These are phyloP conservation scores for Penicillium sp. DNA, from an alignment of 2,329 filamentous ascomycete genomes.

Conservation along the genomic window DNA sequence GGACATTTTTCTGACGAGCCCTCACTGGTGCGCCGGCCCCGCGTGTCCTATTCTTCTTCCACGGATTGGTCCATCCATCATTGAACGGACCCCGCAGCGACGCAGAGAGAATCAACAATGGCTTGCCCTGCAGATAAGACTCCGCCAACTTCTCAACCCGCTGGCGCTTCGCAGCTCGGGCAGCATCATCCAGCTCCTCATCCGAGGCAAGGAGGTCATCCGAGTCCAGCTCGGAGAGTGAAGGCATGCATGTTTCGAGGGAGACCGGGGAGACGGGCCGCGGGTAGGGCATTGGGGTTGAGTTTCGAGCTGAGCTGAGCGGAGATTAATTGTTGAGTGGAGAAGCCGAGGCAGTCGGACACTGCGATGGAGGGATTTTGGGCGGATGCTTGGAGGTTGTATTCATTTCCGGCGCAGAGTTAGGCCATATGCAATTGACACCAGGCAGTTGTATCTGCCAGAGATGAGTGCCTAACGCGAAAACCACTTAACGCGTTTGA, in stretches of 20 bases:
- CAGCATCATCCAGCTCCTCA: constrained; percentile 37
- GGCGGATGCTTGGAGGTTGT: background rate
- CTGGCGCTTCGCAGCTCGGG: constrained; percentile 39
- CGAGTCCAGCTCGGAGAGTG: constrained; percentile 26
- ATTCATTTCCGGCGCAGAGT: constrained; percentile 15
- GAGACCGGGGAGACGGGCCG: constrained; percentile 35
- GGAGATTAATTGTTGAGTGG: background rate
- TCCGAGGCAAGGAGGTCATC: constrained; percentile 39
- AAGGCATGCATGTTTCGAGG: constrained; percentile 36
- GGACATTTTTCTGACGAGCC: background rate
- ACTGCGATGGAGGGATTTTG: constrained; percentile 24
- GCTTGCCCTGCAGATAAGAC: constrained; percentile 44
- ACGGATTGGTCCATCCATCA: constrained; percentile 48
- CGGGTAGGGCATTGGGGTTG: constrained; percentile 35
- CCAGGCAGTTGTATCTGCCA: background rate
- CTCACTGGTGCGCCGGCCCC: background rate
- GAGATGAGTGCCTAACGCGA: constrained; percentile 2
- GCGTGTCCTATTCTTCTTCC: constrained; percentile 35
- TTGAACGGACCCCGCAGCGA: constrained; percentile 48
- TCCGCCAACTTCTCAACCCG: constrained; percentile 45
- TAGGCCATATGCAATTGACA: background rate
- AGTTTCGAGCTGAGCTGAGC: constrained; percentile 5
- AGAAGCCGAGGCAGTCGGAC: constrained; percentile 20
- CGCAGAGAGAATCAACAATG: constrained; percentile 48
- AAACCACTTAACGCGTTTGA: constrained; percentile 14